Evolutionary conservation across 768 basidiomycete genomes (phyloP), one percentile per base, ranked within the genome.

Genomic region (Peribolospora baueri): DNA sequence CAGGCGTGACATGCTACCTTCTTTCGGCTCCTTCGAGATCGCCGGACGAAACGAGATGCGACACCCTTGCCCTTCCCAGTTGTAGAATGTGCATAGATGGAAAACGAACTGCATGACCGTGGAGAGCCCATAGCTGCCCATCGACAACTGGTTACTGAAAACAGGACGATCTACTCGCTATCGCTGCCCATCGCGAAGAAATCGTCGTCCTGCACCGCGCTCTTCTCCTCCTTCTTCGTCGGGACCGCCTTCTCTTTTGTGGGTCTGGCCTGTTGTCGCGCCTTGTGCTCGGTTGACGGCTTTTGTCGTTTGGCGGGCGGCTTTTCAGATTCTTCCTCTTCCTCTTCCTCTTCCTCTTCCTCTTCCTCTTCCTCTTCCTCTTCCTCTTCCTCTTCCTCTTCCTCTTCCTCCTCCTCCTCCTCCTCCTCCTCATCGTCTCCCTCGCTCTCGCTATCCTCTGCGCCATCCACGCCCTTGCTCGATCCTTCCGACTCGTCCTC

Each of bases 401-500:
- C 64, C 57, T 58, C 60, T 54, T 66, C 64, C 7, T 63, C 61
- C 42, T 66, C 64, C 50, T 63, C 61, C 41, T 54, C 56, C 45
- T 63, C 65, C 14, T 69, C 68, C 48, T 68, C 63, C 53, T 70
- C 61, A 13, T 57, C 70, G 45, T 61, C 64, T 55, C 67, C 68
- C 60, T 66, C 73, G 52, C 73, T 71, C 11, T 70, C 67, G 40
- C 81, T 81, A 61, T 80, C 79, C 40, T 80, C 78, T 3, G 74
- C 74, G 38, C 48, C 3, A 8, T 37, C 14, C 7, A 8, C 48
- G 9, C 48, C 25, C 48, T 25, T 3, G n/a, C 48, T 37, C 48
- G 9, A 7, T 37, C 48, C 38, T 49, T 3, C 45, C 7, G 36
- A 52, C 5, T 46, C 14, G 45, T 41, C 25, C 52, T 47, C 42